Evolutionary conservation across 169 alveolate species (phyloP), one percentile per base, ranked within the genome.

Genomic region (Miamiensis avidus): DNA sequence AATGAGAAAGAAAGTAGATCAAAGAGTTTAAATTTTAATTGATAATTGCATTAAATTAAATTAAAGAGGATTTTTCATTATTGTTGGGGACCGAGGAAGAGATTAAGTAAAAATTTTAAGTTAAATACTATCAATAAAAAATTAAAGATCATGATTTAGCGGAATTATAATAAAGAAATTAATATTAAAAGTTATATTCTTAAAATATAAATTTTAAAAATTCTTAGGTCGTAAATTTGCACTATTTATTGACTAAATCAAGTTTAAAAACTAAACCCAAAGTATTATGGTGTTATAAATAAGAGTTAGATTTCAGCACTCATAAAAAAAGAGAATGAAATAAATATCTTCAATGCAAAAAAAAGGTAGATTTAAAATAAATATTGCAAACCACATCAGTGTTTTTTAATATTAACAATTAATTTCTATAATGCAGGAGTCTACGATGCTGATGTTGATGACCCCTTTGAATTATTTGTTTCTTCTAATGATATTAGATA

Each of bases 281-380:
- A 49, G 98, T 98, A 34, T 95, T 98, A 29, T 99, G 99, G 99
- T 99, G 99, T 93, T 99, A 99, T 93, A 99, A 98, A 93, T 98
- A 98, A 91, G 99, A 98, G 82, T 90, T 99, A 30, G 99, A 99
- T 75, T 98, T 99, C 95, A 95, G 99, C 33, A 97, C 99, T 28
- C 99, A 99, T 90, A 97, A 97, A 74, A 95, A 89, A 98, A 98
- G 92, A 96, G 99, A 73, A 97, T 96, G 93, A 97, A 97, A 90
- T 97, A 97, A 91, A 96, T 98, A 82, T 97, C 98, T 89, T 98
- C 98, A 82, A 92, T 95, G 91, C 96, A 98, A 88, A 94, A 96
- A 83, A 94, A 95, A 77, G 99, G 99, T 0, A n/a, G n/a, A n/a
- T n/a, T n/a, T n/a, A n/a, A n/a, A n/a, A n/a, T n/a, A n/a, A n/a